Conservation (phyloP, 2,329 filamentous ascomycete species). For the Ilyonectria robusta region DNA sequence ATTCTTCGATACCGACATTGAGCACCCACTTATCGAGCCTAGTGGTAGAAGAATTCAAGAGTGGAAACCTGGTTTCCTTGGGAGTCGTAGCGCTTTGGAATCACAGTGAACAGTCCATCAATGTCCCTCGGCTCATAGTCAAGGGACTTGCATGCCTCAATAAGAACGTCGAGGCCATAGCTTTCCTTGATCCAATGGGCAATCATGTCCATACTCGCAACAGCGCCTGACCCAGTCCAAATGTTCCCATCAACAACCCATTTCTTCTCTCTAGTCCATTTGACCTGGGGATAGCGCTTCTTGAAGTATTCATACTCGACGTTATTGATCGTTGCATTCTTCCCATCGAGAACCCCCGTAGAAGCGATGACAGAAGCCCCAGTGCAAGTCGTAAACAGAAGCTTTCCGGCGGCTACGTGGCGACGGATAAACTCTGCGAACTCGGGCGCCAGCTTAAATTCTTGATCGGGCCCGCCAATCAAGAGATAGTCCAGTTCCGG, state of each 20-base stretch:
- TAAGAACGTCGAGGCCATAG: not conserved
- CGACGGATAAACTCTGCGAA: slow-evolving; percentile 50
- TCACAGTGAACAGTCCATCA: not conserved
- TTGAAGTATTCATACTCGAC: slow-evolving; percentile 47
- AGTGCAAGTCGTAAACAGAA: slow-evolving; percentile 56
- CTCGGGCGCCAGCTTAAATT: slow-evolving; percentile 48
- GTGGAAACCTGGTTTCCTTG: slow-evolving; percentile 4
- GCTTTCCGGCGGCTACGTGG: slow-evolving; percentile 54
- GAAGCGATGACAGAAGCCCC: slow-evolving; percentile 50
- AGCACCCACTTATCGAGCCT: too few species aligned
- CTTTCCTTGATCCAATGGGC: slow-evolving; percentile 50
- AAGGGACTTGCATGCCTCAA: not conserved
- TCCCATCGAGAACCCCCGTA: slow-evolving; percentile 59
- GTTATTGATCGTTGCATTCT: slow-evolving; percentile 60
- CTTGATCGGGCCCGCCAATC: slow-evolving; percentile 50
- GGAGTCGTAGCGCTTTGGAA: not conserved
- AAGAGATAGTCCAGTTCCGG: slow-evolving; percentile 57
- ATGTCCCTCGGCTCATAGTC: slow-evolving; percentile 4
- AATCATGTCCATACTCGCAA: slow-evolving; percentile 61
- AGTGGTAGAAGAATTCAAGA: not conserved
- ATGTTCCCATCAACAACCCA: slow-evolving; percentile 62
- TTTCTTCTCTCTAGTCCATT: slow-evolving; percentile 59
- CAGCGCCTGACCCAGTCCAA: slow-evolving; percentile 62
- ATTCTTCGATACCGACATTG: too few species aligned
- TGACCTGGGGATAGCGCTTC: slow-evolving; percentile 55